These are phyloP conservation scores for Morella rubra DNA, from an alignment of 306 rosid genomes.

Conservation along the genomic window DNA sequence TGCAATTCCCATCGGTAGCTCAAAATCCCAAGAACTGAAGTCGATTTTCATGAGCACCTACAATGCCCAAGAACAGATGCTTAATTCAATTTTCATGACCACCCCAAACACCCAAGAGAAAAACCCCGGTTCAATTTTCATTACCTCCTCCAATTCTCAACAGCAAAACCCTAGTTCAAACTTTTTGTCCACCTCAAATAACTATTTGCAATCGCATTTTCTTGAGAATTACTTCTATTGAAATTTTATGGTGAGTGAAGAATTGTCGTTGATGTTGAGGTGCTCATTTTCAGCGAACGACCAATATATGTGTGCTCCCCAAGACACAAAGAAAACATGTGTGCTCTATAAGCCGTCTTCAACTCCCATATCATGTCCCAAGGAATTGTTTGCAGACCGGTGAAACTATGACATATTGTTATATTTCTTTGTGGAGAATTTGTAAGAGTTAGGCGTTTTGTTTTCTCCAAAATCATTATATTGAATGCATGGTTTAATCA, in stretches of 20 bases:
- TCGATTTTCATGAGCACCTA: background rate
- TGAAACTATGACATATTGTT: background rate
- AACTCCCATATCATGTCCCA: background rate
- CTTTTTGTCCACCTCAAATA: background rate
- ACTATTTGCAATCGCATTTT: slow-evolving; percentile 3
- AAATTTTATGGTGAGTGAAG: background rate
- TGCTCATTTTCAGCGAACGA: background rate
- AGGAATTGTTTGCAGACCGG: background rate
- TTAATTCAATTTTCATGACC: slow-evolving; percentile 15
- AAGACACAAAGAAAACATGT: too few relatives aligned
- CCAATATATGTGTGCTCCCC: too few relatives aligned
- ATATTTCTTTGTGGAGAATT: background rate
- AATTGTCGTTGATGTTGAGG: background rate
- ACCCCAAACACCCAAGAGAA: slow-evolving; percentile 14
- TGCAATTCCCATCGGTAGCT: slow-evolving; percentile 1
- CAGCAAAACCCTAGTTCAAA: slow-evolving; percentile 13
- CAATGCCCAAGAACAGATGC: slow-evolving; percentile 5
- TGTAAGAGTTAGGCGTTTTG: background rate
- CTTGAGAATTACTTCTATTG: slow-evolving; percentile 1
- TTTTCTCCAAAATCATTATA: background rate
- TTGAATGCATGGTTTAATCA: background rate
- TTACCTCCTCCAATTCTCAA: background rate
- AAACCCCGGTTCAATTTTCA: slow-evolving; percentile 13
- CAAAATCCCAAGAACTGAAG: background rate
- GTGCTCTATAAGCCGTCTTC: background rate